Base-by-base conservation (phyloP, 1,284 basidiomycete genomes). In the Microbotryum saponariae region DNA sequence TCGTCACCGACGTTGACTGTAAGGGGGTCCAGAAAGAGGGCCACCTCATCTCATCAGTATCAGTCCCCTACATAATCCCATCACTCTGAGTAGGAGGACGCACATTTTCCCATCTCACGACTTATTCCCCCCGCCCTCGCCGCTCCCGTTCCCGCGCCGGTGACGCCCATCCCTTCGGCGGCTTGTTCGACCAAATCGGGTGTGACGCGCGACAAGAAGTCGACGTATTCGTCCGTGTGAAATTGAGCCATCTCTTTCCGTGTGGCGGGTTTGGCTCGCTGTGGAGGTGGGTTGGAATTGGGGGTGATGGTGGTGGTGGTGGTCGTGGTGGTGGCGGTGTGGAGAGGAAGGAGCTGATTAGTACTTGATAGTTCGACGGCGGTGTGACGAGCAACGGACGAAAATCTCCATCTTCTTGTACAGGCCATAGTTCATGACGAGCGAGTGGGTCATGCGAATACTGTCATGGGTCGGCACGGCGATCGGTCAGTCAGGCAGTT, bases 241-340 rank as follows among this genome's bases (percentile, higher is more conserved):
- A 93, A 93, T 73, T 92, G 90, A 6, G 90, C 89, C 90, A 93
- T 92, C 74, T 98, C 96, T 64, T 93, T 86, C 77, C 96, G 96
- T 7, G 96, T 98, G 6, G 96, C 96, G 8, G 96, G 96, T 81
- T 99, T 99, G 4, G 96, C 96, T 60, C 96, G 84, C 93, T 96
- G 71, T 48, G 10, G n/a, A 45, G 47, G 12, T 6, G 45, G 2
- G 10, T 4, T 33, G 18, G 25, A 29, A 14, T 14, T 42, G 20
- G 21, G 2, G 6, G 21, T 25, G 37, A 3, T 12, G 37, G 37
- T 42, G 20, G 21, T 23, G 6, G 21, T n/a, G n/a, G n/a, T n/a
- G n/a, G n/a, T n/a, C n/a, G 21, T 25, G 37, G 4, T 12, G 37
- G 37, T 42, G 20, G 21, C 14, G 6, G 21, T 50, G 31, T 31